Conservation (phyloP, 2,329 filamentous ascomycete genomes). For the Cercospora sojina region DNA sequence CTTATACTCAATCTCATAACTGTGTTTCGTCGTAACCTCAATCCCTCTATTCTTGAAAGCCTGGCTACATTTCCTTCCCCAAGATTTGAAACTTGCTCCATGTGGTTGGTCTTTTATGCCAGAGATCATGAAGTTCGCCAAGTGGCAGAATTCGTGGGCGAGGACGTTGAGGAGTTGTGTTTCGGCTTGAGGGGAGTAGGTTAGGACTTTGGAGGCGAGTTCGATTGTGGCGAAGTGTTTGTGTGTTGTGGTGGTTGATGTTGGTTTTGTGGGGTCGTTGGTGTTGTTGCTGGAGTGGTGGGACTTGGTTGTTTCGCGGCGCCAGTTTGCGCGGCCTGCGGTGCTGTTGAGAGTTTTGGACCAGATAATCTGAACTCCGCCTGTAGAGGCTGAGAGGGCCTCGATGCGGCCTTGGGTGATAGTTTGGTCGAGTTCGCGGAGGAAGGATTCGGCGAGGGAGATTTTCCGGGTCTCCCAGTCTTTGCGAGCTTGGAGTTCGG, state of each 20-base stretch:
- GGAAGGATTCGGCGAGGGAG: constrained; percentile 61
- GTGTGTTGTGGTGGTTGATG: constrained; percentile 35
- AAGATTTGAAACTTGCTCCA: constrained; percentile 78
- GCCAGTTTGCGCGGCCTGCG: constrained; percentile 61
- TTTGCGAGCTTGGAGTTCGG: constrained; percentile 51
- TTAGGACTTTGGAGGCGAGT: constrained; percentile 83
- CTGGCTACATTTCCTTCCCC: constrained; percentile 60
- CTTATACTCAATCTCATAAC: constrained; percentile 87
- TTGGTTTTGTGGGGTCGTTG: constrained; percentile 15
- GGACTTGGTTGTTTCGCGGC: constrained; percentile 44
- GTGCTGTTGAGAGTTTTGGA: constrained; percentile 76
- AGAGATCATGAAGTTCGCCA: constrained; percentile 86
- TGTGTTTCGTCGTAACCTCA: constrained; percentile 83
- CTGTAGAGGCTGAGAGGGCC: constrained; percentile 60
- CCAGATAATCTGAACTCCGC: constrained; percentile 72
- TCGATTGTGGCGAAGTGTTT: constrained; percentile 70
- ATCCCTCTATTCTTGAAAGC: constrained; percentile 64
- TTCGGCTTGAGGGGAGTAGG: constrained; percentile 56
- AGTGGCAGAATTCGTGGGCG: constrained; percentile 95
- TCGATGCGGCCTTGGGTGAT: constrained; percentile 63
- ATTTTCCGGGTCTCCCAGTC: constrained; percentile 64
- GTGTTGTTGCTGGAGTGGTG: constrained; percentile 11
- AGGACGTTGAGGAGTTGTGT: constrained; percentile 72
- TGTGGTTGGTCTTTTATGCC: constrained; percentile 75
- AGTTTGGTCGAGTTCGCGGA: constrained; percentile 65